Evolutionary conservation across 306 rosid species (phyloP).

Genomic region (Prunus salicina): DNA sequence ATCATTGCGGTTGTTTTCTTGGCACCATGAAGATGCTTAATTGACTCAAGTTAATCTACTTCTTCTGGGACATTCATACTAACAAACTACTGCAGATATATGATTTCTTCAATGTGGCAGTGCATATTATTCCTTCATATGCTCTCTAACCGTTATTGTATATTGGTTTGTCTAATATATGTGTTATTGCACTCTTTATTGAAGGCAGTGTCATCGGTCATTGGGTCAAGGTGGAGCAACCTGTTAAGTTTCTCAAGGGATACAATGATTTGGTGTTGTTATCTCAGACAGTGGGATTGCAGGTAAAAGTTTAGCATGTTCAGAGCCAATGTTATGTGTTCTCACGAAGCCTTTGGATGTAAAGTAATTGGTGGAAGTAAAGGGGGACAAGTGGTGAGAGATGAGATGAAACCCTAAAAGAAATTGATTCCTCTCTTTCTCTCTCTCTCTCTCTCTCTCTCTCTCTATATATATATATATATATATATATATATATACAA

Average conservation of each 20-base stretch:
- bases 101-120: slow-evolving; percentile 1
- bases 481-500: too few species aligned
- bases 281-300: slow-evolving; percentile 85
- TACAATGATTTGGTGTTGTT: slow-evolving; percentile 66
- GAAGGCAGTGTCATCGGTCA: slow-evolving; percentile 74
- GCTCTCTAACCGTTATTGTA: background rate
- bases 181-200: slow-evolving; percentile 25
- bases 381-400: background rate
- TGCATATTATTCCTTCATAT: background rate
- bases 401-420: too few species aligned
- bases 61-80: background rate
- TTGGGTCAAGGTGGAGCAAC: slow-evolving; percentile 74
- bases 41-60: background rate
- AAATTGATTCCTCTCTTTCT: background rate
- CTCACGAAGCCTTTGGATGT: background rate
- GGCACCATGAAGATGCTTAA: background rate
- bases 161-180: background rate
- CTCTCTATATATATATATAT: background rate
- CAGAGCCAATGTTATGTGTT: background rate
- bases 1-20: background rate
- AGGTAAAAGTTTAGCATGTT: slow-evolving; percentile 49
- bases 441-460: background rate
- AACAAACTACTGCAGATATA: background rate
- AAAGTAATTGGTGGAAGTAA: background rate
- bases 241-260: slow-evolving; percentile 74